Evolutionary conservation across 441 rosid species (phyloP).

Genomic region (Arabidopsis hybrid): DNA sequence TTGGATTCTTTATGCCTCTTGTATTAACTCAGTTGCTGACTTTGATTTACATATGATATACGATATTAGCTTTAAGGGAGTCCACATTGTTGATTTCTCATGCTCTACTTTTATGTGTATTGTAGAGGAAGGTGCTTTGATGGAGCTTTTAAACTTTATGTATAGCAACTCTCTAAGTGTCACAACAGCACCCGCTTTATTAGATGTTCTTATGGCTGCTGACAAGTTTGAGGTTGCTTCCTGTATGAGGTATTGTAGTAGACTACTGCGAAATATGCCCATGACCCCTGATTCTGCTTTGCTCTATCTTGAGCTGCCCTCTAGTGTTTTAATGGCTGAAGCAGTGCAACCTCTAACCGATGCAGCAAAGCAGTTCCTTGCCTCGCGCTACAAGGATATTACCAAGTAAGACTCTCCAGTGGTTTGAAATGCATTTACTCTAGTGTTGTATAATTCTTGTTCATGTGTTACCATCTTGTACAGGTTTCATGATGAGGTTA

Average conservation of each 20-base stretch:
- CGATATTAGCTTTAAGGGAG: background rate
- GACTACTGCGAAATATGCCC: constrained; percentile 60
- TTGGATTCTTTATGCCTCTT: background rate
- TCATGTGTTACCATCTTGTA: constrained; percentile 37
- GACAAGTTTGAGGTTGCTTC: constrained; percentile 82
- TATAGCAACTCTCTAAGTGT: constrained; percentile 61
- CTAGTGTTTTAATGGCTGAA: constrained; percentile 68
- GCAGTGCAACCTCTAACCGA: constrained; percentile 78
- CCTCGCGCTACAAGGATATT: constrained; percentile 63
- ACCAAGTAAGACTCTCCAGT: constrained; percentile 52
- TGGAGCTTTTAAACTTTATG: constrained; percentile 75
- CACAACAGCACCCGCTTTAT: constrained; percentile 59
- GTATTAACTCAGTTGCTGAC: background rate
- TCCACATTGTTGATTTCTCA: constrained; percentile 15
- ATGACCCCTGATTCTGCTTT: constrained; percentile 79
- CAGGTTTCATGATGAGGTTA: constrained; percentile 70
- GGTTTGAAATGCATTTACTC: background rate
- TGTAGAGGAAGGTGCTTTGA: constrained; percentile 78
- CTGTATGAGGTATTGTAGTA: constrained; percentile 79
- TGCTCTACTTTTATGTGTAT: constrained; percentile 33
- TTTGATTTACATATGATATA: constrained; percentile 6
- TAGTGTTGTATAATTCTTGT: background rate
- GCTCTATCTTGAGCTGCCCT: constrained; percentile 76
- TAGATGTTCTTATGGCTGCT: constrained; percentile 84
- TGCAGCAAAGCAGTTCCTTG: constrained; percentile 74